These are phyloP conservation scores for Pelargonium citronellum DNA, from an alignment of 441 rosid species.

Conservation along the genomic window DNA sequence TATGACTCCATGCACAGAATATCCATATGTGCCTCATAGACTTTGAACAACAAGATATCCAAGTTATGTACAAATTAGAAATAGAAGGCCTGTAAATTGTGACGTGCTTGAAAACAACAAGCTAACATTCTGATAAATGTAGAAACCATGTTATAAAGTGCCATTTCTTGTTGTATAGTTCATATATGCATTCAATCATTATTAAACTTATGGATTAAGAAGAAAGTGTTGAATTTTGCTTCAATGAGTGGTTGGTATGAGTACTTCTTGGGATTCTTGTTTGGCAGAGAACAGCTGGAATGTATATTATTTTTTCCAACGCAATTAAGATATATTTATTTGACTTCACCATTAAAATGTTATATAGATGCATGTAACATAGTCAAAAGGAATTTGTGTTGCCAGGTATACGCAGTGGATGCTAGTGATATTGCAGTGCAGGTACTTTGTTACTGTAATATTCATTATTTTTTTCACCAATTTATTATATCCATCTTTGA, in stretches of 20 bases:
- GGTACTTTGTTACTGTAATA: conserved; percentile 40
- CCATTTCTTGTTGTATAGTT: neutral
- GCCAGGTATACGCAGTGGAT: conserved; percentile 94
- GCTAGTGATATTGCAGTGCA: conserved; percentile 96
- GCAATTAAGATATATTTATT: neutral
- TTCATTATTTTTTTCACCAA: conserved; percentile 10
- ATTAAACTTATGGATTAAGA: neutral
- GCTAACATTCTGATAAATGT: neutral
- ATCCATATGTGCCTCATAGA: neutral
- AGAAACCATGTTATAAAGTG: neutral
- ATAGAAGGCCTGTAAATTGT: conserved; percentile 3
- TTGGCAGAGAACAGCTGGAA: neutral
- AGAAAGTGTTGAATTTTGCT: neutral
- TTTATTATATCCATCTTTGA: neutral
- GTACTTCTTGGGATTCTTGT: neutral
- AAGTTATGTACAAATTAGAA: neutral
- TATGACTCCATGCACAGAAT: neutral
- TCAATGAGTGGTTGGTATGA: neutral
- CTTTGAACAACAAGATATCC: neutral
- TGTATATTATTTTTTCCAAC: neutral
- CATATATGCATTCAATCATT: no score
- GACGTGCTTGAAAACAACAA: neutral
- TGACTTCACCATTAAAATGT: conserved; percentile 3
- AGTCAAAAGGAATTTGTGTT: conserved; percentile 14
- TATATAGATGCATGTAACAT: neutral